Conservation (phyloP, 768 basidiomycete species). For the Auricularia sp. region DNA sequence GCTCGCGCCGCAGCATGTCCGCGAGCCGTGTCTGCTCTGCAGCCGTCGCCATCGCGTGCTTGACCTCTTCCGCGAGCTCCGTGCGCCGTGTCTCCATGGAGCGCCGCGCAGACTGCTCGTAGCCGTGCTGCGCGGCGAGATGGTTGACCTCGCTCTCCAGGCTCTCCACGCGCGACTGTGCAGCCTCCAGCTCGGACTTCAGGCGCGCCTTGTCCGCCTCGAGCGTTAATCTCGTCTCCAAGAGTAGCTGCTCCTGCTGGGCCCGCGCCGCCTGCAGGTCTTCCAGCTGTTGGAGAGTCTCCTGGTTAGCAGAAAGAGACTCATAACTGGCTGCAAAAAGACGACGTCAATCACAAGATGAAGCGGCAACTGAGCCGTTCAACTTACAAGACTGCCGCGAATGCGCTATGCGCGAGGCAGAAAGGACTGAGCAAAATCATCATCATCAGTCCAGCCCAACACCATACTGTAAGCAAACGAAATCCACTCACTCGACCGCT, state of each 20-base stretch:
- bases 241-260: conserved; percentile 46
- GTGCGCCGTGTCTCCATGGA: neutral
- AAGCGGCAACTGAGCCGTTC: neutral
- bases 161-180: conserved; percentile 20
- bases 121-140: conserved; percentile 3
- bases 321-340: conserved; percentile 1
- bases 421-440: conserved; percentile 45
- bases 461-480: conserved; percentile 20
- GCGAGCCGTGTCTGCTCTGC: conserved; percentile 21
- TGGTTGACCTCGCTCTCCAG: conserved; percentile 9
- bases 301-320: conserved; percentile 43
- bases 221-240: conserved; percentile 47
- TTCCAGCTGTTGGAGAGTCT: conserved; percentile 60
- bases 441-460: conserved; percentile 5
- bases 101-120: neutral
- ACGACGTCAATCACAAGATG: neutral
- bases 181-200: conserved; percentile 32
- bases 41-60: conserved; percentile 14
- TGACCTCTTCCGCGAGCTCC: neutral
- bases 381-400: conserved; percentile 65
- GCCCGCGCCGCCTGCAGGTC: conserved; percentile 45
- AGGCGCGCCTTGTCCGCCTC: conserved; percentile 51
- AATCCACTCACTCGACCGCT: conserved; percentile 52
- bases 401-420: conserved; percentile 57
- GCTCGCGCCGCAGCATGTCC: conserved; percentile 44